These are phyloP conservation scores for Emmonsiellopsis sp. DNA, from an alignment of 2,329 filamentous ascomycete species.

Conservation along the genomic window DNA sequence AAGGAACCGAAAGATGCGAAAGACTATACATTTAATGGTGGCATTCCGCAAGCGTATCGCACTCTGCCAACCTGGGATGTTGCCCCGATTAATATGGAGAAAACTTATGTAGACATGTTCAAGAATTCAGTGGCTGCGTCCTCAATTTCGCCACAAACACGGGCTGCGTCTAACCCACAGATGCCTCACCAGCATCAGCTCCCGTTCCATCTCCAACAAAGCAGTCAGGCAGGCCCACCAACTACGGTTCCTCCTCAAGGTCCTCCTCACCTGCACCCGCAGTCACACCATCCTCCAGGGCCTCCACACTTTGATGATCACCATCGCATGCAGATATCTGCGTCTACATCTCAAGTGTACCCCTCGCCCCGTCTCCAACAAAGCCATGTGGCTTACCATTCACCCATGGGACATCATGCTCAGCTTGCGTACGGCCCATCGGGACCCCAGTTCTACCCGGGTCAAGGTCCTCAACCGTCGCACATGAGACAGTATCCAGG, in stretches of 20 bases:
- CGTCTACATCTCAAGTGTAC: conserved; percentile 72
- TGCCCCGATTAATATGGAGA: conserved; percentile 59
- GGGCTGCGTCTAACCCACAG: conserved; percentile 52
- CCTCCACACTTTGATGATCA: conserved; percentile 68
- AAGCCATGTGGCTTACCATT: conserved; percentile 57
- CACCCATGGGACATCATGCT: conserved; percentile 57
- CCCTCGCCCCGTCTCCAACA: conserved; percentile 72
- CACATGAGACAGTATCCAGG: conserved; percentile 64
- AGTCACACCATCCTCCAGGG: conserved; percentile 60
- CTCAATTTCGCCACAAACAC: conserved; percentile 61
- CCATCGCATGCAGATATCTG: conserved; percentile 77
- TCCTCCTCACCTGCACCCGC: conserved; percentile 65
- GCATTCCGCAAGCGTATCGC: conserved; percentile 74
- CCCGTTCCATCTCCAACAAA: conserved; percentile 71
- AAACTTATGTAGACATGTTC: conserved; percentile 72
- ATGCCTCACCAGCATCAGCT: conserved; percentile 76
- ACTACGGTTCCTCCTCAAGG: conserved; percentile 66
- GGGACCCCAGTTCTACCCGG: conserved; percentile 62
- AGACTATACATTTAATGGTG: conserved; percentile 66
- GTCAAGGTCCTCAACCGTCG: conserved; percentile 59
- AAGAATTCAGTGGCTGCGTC: conserved; percentile 53
- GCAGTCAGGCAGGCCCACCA: conserved; percentile 56
- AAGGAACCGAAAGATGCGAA: conserved; percentile 23
- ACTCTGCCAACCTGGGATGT: conserved; percentile 79
- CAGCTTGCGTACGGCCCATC: conserved; percentile 64